A percentile compares a stretch with the other conserved stretches of the same genome.
These are phyloP conservation scores for Podospora anserina DNA, from an alignment of 495 filamentous ascomycete genomes.

Conservation along the genomic window DNA sequence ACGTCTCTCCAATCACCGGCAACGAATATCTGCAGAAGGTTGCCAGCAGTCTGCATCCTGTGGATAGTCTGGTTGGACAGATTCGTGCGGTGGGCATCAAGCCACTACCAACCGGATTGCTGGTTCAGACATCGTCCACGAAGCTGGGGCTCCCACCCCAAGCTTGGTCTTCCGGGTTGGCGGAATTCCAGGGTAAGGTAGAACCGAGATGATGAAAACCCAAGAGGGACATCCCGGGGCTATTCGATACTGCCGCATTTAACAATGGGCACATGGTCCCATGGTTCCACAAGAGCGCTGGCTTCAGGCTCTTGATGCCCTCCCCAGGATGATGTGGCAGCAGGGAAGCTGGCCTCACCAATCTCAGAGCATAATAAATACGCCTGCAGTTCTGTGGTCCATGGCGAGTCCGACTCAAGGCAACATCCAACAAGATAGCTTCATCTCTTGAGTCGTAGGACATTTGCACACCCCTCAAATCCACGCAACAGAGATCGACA, in stretches of 20 bases:
- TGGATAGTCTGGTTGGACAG: not conserved
- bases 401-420: not conserved
- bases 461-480: not conserved
- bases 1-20: constrained; percentile 7
- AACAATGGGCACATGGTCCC: constrained; percentile 16
- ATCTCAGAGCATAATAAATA: constrained; percentile 1
- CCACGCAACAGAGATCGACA: not conserved
- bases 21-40: not conserved
- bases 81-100: constrained; percentile 9
- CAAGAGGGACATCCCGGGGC: constrained; percentile 21
- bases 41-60: not conserved
- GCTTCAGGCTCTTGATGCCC: constrained; percentile 11
- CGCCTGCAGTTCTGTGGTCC: not conserved
- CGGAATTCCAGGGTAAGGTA: not conserved
- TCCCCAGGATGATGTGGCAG: not conserved
- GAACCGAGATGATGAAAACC: constrained; percentile 6
- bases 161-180: not conserved
- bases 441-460: not conserved
- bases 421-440: not conserved
- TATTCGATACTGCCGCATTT: constrained; percentile 3
- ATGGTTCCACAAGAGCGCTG: constrained; percentile 20
- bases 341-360: not conserved
- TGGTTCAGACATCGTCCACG: constrained; percentile 12
- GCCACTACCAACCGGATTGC: constrained; percentile 15
- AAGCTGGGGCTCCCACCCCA: not conserved